Evolutionary conservation across 2,329 filamentous ascomycete species (phyloP).

Genomic region (Neofusicoccum sp.): DNA sequence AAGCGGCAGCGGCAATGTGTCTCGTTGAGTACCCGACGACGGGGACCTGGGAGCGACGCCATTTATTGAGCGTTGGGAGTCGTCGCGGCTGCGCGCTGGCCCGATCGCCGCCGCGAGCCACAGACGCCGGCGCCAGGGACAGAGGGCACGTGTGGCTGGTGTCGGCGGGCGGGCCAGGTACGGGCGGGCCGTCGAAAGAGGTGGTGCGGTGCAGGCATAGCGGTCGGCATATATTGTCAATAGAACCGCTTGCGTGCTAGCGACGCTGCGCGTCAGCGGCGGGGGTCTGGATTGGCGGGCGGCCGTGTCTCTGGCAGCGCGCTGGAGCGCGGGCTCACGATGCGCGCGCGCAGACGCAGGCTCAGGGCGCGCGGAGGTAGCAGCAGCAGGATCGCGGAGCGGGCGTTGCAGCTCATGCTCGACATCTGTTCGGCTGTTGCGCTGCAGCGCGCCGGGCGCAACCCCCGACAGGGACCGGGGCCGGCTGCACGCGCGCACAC

Average conservation of each 20-base stretch:
- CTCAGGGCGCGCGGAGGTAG: not conserved
- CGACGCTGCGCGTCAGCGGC: conserved; percentile 7
- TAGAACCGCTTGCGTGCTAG: conserved; percentile 2
- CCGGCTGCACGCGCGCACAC: not conserved
- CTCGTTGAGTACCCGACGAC: conserved; percentile 16
- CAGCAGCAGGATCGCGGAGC: not conserved
- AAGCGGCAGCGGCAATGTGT: conserved; percentile 9
- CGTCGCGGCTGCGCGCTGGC: not conserved
- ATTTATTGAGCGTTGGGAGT: conserved; percentile 12
- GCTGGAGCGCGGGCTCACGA: conserved; percentile 1
- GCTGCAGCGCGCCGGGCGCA: not conserved
- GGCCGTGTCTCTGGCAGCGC: not conserved
- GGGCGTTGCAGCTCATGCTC: conserved; percentile 2
- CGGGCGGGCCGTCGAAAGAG: not conserved
- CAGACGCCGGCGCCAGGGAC: conserved; percentile 8
- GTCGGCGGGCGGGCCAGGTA: not conserved
- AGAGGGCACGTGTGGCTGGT: conserved; percentile 11
- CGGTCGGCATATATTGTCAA: conserved; percentile 16
- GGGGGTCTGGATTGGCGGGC: not conserved
- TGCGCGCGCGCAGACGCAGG: conserved; percentile 1
- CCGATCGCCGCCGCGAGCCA: not conserved
- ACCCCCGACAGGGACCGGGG: not conserved
- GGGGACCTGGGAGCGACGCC: conserved; percentile 5
- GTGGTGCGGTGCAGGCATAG: not conserved
- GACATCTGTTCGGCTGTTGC: conserved; percentile 4